Conservation (phyloP, 2,329 filamentous ascomycete species). For the Acarospora socialis region DNA sequence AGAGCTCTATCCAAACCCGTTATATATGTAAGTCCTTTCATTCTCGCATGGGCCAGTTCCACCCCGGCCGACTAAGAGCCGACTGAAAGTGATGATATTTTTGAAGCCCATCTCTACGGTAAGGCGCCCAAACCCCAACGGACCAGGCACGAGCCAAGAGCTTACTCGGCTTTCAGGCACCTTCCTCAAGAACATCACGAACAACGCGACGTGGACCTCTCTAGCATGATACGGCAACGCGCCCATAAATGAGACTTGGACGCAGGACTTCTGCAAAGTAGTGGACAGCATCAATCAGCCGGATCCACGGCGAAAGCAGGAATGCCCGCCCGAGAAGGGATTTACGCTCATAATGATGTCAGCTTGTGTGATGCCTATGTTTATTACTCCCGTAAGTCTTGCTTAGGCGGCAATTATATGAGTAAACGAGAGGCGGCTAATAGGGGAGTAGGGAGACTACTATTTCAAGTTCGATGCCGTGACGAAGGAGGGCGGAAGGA, state of each 20-base stretch:
- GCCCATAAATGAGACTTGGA: not conserved
- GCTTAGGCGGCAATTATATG: not conserved
- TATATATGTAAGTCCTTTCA: too few species aligned
- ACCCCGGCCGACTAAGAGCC: too few species aligned
- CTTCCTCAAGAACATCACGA: not conserved
- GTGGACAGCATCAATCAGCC: conserved; percentile 4
- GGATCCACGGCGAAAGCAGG: not conserved
- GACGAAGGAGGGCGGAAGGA: not conserved
- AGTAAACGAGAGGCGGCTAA: not conserved
- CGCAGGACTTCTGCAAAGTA: conserved; percentile 1
- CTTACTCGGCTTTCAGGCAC: not conserved
- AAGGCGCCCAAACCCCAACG: not conserved
- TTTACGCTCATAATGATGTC: conserved; percentile 1
- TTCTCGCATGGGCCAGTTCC: too few species aligned
- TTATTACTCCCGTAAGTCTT: not conserved
- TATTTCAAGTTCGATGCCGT: conserved; percentile 1
- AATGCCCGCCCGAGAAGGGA: conserved; percentile 1
- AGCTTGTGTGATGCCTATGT: not conserved
- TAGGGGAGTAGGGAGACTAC: too few species aligned
- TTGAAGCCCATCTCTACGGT: not conserved
- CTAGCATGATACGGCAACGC: not conserved
- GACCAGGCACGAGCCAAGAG: not conserved
- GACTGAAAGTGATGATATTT: not conserved
- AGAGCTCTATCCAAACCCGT: too few species aligned
- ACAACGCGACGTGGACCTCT: not conserved